Conservation (phyloP, 1,139 yeast genomes). For the Candida tropicalis region DNA sequence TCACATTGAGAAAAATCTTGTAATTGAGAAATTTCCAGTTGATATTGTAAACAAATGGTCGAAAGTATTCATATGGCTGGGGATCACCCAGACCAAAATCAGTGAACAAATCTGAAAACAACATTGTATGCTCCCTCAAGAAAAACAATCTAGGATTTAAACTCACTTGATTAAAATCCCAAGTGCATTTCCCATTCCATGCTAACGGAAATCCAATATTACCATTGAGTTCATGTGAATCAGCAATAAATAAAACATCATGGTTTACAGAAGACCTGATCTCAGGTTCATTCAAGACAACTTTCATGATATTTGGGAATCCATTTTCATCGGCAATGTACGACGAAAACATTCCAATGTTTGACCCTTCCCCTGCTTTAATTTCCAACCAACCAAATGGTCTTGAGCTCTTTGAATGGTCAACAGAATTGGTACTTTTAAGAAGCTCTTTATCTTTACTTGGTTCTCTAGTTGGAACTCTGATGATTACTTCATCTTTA, state of each 20-base stretch:
- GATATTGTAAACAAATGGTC: conserved; percentile 66
- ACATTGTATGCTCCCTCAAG: conserved; percentile 79
- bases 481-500: conserved; percentile 66
- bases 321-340: conserved; percentile 58
- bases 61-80: conserved; percentile 70
- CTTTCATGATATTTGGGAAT: conserved; percentile 53
- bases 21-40: conserved; percentile 63
- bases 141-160: conserved; percentile 60
- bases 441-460: conserved; percentile 64
- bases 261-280: conserved; percentile 86
- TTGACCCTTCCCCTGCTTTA: conserved; percentile 58
- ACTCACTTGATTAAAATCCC: conserved; percentile 64
- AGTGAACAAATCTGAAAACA: conserved; percentile 70
- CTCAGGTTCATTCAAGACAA: conserved; percentile 61
- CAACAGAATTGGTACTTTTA: conserved; percentile 16
- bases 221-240: conserved; percentile 56
- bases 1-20: conserved; percentile 71
- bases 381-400: conserved; percentile 94
- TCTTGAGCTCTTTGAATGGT: conserved; percentile 26
- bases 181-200: conserved; percentile 79
- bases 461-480: conserved; percentile 82
- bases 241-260: conserved; percentile 70
- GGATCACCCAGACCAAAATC: conserved; percentile 82
- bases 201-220: conserved; percentile 68
- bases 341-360: conserved; percentile 49